Evolutionary conservation across 2,329 filamentous ascomycete species (phyloP).

Genomic region (Pseudocercospora crystallina): DNA sequence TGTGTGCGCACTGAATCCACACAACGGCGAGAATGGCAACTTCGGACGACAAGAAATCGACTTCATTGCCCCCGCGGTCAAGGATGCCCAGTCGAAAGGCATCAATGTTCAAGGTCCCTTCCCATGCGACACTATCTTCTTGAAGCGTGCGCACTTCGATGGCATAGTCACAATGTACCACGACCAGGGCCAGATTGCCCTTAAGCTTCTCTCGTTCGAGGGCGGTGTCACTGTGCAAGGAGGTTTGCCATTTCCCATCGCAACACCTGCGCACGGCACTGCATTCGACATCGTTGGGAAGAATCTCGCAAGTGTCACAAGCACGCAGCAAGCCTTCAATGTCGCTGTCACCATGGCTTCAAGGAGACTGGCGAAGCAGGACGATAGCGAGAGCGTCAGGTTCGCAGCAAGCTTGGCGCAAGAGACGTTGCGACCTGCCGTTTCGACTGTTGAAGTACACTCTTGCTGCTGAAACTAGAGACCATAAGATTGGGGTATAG

Average conservation of each 20-base stretch:
- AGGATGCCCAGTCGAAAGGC: conserved; percentile 8
- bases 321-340: conserved; percentile 18
- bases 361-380: conserved; percentile 4
- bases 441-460: background rate
- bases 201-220: conserved; percentile 18
- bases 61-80: conserved; percentile 13
- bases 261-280: conserved; percentile 18
- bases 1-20: conserved; percentile 19
- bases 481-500: no score
- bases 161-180: conserved; percentile 20
- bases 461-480: conserved; percentile 3
- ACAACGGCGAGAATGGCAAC: conserved; percentile 18
- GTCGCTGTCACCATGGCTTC: conserved; percentile 17
- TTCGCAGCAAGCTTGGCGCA: background rate
- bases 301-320: conserved; percentile 13
- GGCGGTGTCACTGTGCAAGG: conserved; percentile 20
- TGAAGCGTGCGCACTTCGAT: conserved; percentile 15
- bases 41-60: conserved; percentile 20
- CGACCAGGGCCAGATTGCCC: conserved; percentile 19
- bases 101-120: conserved; percentile 18
- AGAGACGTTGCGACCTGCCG: background rate
- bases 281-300: conserved; percentile 19
- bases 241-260: conserved; percentile 14
- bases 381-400: background rate
- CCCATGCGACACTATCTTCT: conserved; percentile 19